These are phyloP conservation scores for Mollisia scopiformis DNA, from an alignment of 2,329 filamentous ascomycete genomes.

Conservation along the genomic window DNA sequence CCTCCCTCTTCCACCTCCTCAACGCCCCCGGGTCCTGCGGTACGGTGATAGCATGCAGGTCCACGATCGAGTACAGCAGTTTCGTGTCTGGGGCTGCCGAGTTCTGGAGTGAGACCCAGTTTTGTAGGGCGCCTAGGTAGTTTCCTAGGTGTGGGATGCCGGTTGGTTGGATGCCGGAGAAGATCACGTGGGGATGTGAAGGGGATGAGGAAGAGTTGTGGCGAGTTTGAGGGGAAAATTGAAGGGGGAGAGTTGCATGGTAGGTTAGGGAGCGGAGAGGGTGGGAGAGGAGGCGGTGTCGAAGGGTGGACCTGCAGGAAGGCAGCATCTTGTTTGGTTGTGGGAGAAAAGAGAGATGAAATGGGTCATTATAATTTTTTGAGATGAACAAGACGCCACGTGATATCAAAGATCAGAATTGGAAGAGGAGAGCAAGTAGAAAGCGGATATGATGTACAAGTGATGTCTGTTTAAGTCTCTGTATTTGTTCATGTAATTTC, in stretches of 20 bases:
- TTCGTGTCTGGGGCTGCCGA: conserved; percentile 57
- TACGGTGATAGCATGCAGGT: conserved; percentile 89
- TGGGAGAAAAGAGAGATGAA: background rate
- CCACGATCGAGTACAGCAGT: conserved; percentile 85
- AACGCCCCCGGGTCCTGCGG: conserved; percentile 67
- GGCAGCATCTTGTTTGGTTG: conserved; percentile 5
- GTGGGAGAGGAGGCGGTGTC: conserved; percentile 5
- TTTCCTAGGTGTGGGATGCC: conserved; percentile 94
- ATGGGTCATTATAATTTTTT: conserved; percentile 8
- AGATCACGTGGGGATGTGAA: conserved; percentile 58
- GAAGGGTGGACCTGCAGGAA: conserved; percentile 1
- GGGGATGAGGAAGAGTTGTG: conserved; percentile 2
- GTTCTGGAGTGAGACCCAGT: conserved; percentile 85
- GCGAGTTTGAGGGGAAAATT: background rate
- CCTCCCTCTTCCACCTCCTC: conserved; percentile 68
- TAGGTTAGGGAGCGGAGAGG: background rate
- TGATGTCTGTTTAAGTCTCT: background rate
- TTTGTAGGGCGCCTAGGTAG: conserved; percentile 84
- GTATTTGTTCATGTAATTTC: background rate
- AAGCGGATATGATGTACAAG: background rate
- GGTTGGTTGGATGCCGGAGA: conserved; percentile 97
- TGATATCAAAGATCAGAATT: conserved; percentile 12
- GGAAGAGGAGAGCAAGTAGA: background rate
- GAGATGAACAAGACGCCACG: conserved; percentile 25
- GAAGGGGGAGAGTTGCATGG: background rate